Conservation (phyloP, 2,329 filamentous ascomycete species). For the Falciphora oryzae region DNA sequence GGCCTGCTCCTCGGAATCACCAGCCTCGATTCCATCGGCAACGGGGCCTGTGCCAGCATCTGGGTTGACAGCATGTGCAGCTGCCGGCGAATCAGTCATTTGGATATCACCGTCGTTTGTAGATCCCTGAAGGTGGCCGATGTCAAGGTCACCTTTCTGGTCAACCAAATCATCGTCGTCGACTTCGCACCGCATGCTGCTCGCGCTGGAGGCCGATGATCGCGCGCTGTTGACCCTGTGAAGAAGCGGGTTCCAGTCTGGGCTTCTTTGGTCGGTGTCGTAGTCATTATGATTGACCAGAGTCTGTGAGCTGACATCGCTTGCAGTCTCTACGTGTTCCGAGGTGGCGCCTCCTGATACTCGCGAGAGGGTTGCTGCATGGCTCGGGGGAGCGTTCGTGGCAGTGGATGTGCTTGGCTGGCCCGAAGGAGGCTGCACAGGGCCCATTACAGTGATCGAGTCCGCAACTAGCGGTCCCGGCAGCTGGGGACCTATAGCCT, state of each 20-base stretch:
- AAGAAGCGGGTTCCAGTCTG: constrained; percentile 4
- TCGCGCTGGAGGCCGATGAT: constrained; percentile 6
- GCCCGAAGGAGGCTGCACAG: not conserved
- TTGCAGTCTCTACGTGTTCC: constrained; percentile 35
- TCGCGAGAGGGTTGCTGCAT: not conserved
- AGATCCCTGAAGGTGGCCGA: not conserved
- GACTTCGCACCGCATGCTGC: constrained; percentile 9
- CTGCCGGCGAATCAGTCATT: constrained; percentile 9
- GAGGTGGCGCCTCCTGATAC: constrained; percentile 7
- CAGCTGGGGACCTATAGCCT: not conserved
- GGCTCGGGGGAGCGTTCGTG: not conserved
- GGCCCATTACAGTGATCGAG: not conserved
- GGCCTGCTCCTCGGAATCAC: constrained; percentile 15
- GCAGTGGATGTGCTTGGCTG: not conserved
- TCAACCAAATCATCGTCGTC: constrained; percentile 8
- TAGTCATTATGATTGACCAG: constrained; percentile 35
- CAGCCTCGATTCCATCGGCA: constrained; percentile 12
- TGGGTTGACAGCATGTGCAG: not conserved
- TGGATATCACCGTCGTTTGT: constrained; percentile 10
- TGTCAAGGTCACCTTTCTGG: not conserved
- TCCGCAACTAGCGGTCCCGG: not conserved
- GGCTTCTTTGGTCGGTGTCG: constrained; percentile 1
- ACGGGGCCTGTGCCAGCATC: not conserved
- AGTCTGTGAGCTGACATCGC: constrained; percentile 46
- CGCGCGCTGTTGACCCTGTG: constrained; percentile 4